These are phyloP conservation scores for Amaranthus hypochondriacus DNA, from an alignment of 148 eudicot species.

Conservation along the genomic window DNA sequence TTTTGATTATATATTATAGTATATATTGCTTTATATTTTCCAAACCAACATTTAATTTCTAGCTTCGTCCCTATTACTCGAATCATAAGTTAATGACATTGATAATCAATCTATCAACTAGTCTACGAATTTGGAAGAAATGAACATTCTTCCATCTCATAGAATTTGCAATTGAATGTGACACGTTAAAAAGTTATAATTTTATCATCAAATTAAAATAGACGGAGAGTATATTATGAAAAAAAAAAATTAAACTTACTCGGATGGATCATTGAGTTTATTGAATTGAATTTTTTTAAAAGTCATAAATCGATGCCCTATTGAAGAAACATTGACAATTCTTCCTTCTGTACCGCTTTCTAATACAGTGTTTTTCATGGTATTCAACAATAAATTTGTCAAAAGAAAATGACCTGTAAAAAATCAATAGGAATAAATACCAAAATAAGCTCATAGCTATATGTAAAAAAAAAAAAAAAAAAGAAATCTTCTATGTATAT, in stretches of 20 bases:
- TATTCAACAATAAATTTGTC: conserved; percentile 55
- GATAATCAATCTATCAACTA: no score
- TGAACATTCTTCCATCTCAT: no score
- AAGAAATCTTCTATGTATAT: background rate
- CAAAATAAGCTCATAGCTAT: no score
- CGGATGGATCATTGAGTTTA: conserved; percentile 42
- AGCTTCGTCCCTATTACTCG: no score
- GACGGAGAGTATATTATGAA: no score
- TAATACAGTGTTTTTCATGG: conserved; percentile 55
- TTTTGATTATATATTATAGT: background rate
- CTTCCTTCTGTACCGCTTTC: conserved; percentile 55
- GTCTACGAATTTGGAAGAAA: no score
- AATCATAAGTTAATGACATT: no score
- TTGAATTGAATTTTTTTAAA: conserved; percentile 65
- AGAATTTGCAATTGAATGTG: no score
- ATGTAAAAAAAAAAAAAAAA: conserved; percentile 3
- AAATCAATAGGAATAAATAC: background rate
- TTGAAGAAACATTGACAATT: conserved; percentile 70
- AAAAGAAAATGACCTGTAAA: conserved; percentile 79
- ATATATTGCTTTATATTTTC: no score
- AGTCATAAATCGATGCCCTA: conserved; percentile 51
- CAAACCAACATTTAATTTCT: no score
- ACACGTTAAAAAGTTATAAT: no score
- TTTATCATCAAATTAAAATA: no score
- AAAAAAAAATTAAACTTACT: conserved; percentile 19